Base-by-base conservation (phyloP, 257 asterid genomes). In the Solanum paucissectum region DNA sequence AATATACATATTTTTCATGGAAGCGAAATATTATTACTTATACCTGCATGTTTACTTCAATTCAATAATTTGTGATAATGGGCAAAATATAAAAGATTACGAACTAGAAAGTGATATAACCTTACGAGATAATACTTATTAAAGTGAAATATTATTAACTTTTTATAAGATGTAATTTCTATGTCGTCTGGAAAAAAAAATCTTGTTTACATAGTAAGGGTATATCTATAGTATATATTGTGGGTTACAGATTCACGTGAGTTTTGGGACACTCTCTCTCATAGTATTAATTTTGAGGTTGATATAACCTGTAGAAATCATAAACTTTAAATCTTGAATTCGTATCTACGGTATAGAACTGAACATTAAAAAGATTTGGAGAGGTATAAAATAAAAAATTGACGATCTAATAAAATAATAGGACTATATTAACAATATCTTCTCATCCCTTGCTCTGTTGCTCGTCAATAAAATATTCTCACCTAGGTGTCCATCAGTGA, bases 1-100 rank as follows among this genome's bases (percentile, higher is more conserved):
- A 38, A 75, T 29, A 40, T 40, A 40, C 83, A 52, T 76, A 40
- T 38, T 40, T 76, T 76, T 76, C 83, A 76, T 76, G 58, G 27
- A 76, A 12, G 52, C 12, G 52, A 44, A 44, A 12, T 44, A 44
- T 44, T 44, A 44, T 44, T 0, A 44, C 12, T 44, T 44, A 44
- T 44, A 44, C 16, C 6, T 44, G 52, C 16, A 32, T 5, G 12
- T 32, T 32, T 32, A 32, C 1, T 32, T 71, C 12, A 71, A 32
- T 71, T 71, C 12, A 71, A 32, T 71, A 71, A 69, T 69, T 14
- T 32, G 16, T 69, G 76, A 32, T 1, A 14, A 71, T 69, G 38
- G 76, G 8, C 12, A 1, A 69, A 29, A 71, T 7, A 32, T 12
- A 32, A 32, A 29, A 3, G 23, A 33, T 71, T 18, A 23, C 25